Base-by-base conservation (phyloP, 2,329 filamentous ascomycete species). In the Clonostachys rhizophaga region DNA sequence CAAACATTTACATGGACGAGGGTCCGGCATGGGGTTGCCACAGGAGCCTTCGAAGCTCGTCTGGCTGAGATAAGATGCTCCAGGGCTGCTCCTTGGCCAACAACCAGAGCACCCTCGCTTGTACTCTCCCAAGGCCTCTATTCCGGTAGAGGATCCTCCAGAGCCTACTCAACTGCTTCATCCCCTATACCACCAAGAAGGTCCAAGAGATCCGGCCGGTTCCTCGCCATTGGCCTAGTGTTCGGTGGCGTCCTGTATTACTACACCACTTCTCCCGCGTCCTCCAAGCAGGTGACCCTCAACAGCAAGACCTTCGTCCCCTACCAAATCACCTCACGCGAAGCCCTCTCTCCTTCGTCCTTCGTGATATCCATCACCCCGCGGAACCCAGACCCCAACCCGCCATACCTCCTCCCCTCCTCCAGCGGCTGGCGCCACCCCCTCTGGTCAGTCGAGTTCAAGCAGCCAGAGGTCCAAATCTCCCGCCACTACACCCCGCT, bases 391-490 rank as follows among this genome's bases (percentile, higher is more conserved):
- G 58, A 62, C 44, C 53, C 62, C 6, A 48, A 49, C 36, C 57
- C 52, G 3, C 64, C 56, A 10, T 62, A 62, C 46, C 44, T 69
- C n/a, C 36, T 50, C 16, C 50, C 55, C 18, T 36, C 50, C n/a
- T 50, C 55, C 4, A 47, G 50, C 14, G 40, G 48, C 52, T 67
- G 68, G 67, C 55, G 53, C 11, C 53, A 79, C 47, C 86, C 87
- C 5, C 76, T 95, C 40, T 95, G 90, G 87, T 91, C 86, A 52
- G 86, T 97, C 34, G 87, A 96, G 70, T 83, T 96, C 60, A 96
- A 95, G 69, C 94, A 97, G 69, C 94, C 94, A 3, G 85, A 96
- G 63, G 70, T 97, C 48, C 91, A 96, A 67, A 95, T 99, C 56
- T 89, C 89, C 40, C 74, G 94, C 51, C 84, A 90, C 49, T 99